These are phyloP conservation scores for Lactifluus volemus DNA, from an alignment of 768 basidiomycete species.

Conservation along the genomic window DNA sequence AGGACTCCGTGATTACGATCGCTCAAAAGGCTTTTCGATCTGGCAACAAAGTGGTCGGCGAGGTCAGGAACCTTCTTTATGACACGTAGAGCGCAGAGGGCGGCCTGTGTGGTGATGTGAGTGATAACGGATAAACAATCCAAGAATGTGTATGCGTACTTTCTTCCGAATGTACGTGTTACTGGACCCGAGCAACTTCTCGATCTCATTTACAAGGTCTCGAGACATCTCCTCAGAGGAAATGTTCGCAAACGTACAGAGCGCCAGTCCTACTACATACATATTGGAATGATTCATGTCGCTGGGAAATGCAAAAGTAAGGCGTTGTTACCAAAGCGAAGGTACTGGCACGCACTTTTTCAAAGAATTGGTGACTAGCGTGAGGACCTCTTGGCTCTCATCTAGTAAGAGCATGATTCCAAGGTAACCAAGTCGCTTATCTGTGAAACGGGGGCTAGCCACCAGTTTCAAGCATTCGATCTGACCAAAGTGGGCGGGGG, in stretches of 20 bases:
- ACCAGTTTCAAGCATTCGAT: slow-evolving; percentile 95
- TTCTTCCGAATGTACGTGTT: slow-evolving; percentile 99
- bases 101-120: slow-evolving; percentile 50
- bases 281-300: slow-evolving; percentile 99
- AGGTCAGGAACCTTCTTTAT: slow-evolving; percentile 96
- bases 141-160: slow-evolving; percentile 37
- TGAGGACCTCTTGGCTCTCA: slow-evolving; percentile 96
- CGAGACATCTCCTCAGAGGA: slow-evolving; percentile 99
- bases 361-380: slow-evolving; percentile 93
- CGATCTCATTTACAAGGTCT: slow-evolving; percentile 95
- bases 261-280: slow-evolving; percentile 94
- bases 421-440: slow-evolving; percentile 93
- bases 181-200: slow-evolving; percentile 92
- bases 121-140: background rate
- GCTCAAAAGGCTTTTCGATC: slow-evolving; percentile 83
- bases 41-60: slow-evolving; percentile 81
- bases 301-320: slow-evolving; percentile 37
- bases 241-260: slow-evolving; percentile 98
- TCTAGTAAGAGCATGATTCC: slow-evolving; percentile 97
- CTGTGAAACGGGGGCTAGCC: slow-evolving; percentile 89
- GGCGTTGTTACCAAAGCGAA: background rate
- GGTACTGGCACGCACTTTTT: slow-evolving; percentile 66
- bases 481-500: slow-evolving; percentile 97
- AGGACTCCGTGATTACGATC: slow-evolving; percentile 97
- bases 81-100: slow-evolving; percentile 88